Evolutionary conservation across 768 basidiomycete genomes (phyloP), one percentile per base, ranked within the genome.

Genomic region (Aureoboletus auriporus): DNA sequence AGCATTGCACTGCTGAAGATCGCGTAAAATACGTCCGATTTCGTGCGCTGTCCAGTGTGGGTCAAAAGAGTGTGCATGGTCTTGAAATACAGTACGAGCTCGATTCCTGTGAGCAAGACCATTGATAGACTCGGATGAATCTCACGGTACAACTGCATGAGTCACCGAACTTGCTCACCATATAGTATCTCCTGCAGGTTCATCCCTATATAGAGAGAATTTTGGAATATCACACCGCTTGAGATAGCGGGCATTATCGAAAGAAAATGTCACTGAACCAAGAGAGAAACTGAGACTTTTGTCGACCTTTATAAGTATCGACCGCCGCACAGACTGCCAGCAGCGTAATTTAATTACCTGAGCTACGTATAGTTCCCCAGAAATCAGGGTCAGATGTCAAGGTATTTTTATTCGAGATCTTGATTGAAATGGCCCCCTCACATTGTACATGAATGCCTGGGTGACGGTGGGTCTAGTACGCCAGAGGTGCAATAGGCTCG

Each of bases 1-100:
- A 68, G 44, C 44, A 66, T 47, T 27, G 34, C 40, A 1, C 36
- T 54, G 28, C 55, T 60, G 27, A 62, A 60, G n/a, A 46, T 14
- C 16, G 49, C 55, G 30, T 55, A 56, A 38, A 61, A 55, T 0
- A 41, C 23, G 33, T 54, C 56, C 0, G 42, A 51, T 45, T 17
- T 41, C 12, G 42, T 51, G 26, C 42, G 52, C 2, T 12, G 14
- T 44, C 39, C 33, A 31, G 20, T 39, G 35, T 34, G 46, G 16
- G 30, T 39, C 13, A 58, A 28, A 13, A 53, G 36, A 13, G 33
- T 20, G 13, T 35, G 31, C 51, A 62, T 58, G 6, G 53, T 53
- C 17, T 26, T 36, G 31, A 54, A 39, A 29, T 61, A 62, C 26
- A 47, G 27, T 11, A 47, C 39, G 14, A 42, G 13, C 28, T 47